Conservation (phyloP, 192 early-diverging fungal species). For the Entophlyctis luteolus region DNA sequence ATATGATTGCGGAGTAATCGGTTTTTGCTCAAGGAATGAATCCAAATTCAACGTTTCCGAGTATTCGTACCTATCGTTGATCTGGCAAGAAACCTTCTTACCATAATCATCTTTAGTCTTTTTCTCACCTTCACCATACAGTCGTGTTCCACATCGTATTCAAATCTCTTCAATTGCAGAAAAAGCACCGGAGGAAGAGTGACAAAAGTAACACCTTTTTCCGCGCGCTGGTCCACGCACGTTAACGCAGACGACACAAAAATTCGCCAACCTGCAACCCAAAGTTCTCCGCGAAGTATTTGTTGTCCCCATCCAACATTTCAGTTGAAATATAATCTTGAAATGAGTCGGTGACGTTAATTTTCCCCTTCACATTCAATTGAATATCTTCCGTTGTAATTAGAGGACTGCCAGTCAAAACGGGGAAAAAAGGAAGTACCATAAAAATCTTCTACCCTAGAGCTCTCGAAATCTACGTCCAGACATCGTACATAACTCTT, state of each 20-base stretch:
- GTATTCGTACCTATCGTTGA: conserved; percentile 97
- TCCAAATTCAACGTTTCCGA: conserved; percentile 80
- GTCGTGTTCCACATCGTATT: conserved; percentile 90
- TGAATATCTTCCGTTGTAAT: conserved; percentile 76
- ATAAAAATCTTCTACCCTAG: conserved; percentile 91
- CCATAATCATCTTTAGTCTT: no score
- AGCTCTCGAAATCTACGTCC: conserved; percentile 91
- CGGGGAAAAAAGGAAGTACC: conserved; percentile 3
- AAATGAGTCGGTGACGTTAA: conserved; percentile 83
- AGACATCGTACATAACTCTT: conserved; percentile 96
- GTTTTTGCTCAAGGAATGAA: conserved; percentile 62
- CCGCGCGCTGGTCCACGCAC: conserved; percentile 79
- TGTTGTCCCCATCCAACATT: conserved; percentile 93
- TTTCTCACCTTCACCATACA: conserved; percentile 77
- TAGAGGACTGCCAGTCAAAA: conserved; percentile 38
- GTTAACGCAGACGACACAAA: neutral
- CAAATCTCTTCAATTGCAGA: conserved; percentile 94
- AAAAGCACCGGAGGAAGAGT: conserved; percentile 90
- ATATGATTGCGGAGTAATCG: conserved; percentile 65
- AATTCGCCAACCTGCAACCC: conserved; percentile 40
- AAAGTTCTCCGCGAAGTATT: conserved; percentile 89
- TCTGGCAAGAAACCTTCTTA: conserved; percentile 45
- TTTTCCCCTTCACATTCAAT: conserved; percentile 93
- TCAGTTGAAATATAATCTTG: conserved; percentile 85
- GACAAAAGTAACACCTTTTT: conserved; percentile 94